Evolutionary conservation across 2,329 filamentous ascomycete genomes (phyloP), one percentile per base, ranked within the genome.

Genomic region (Tolypocladium guangdongense): DNA sequence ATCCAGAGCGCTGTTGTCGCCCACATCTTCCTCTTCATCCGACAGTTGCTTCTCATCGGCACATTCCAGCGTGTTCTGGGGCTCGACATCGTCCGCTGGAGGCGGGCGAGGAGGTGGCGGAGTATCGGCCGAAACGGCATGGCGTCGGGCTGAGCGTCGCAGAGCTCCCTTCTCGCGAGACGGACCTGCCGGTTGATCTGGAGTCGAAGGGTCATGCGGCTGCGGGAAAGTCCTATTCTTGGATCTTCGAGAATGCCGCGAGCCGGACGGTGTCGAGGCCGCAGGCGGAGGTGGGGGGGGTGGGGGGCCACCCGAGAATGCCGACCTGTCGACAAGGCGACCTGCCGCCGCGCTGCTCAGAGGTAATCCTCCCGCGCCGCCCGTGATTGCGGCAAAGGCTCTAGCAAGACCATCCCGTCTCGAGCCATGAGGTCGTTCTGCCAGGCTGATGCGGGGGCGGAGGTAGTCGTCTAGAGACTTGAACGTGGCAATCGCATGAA

Each of bases 401-500:
- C 83, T 76, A 2, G 83, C 80, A 32, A 90, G 72, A 1, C 84
- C 82, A 52, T 82, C 79, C 74, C 86, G 66, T 72, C 86, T 79
- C 33, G 79, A 76, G 11, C 74, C 75, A 45, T 84, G 78, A 14
- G 68, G 65, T 20, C 88, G 82, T 58, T 96, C 90, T 3, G 87
- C 83, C 16, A 93, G 68, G 62, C 78, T 90, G 55, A 99, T 95
- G 56, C 92, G 82, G 8, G 93, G 93, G 38, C 93, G 85, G 45
- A 99, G 77, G 67, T 97, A 99, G 66, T 99, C 93, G 65, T 97
- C 93, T 27, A 99, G 74, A 0, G 92, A 88, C 68, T 96, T 97
- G 75, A 99, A 97, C 0, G 91, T 97, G 2, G 93, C 92, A 63
- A 99, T 97, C 18, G 93, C 93, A 67, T 99, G 93, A 54, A 99